phyloP scores from a whole-genome alignment of 176 grass and related monocot genomes.

The sorghum (Sorghum bicolor) region DNA sequence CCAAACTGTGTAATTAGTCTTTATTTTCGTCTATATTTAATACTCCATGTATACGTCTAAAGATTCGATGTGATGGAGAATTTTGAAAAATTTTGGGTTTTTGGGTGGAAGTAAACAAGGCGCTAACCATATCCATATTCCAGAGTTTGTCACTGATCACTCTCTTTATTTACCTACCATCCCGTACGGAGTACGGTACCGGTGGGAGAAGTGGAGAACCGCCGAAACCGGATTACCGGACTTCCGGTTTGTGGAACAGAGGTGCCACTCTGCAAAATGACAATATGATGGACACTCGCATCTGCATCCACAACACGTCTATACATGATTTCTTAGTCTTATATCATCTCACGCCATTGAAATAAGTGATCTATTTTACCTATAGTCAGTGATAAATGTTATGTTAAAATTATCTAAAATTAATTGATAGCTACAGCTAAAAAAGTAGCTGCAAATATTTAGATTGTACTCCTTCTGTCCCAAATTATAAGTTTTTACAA shows the following conservation, averaged over 20 bases:
- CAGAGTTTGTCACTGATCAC: neutral
- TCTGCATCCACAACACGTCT: neutral
- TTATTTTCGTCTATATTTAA: no score
- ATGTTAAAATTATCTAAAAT: no score
- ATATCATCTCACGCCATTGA: neutral
- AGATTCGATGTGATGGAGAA: no score
- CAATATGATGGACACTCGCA: neutral
- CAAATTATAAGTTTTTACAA: no score
- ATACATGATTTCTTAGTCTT: neutral
- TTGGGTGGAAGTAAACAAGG: no score
- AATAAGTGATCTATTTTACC: neutral
- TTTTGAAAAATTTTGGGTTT: no score
- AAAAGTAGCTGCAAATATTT: no score
- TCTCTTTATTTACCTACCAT: neutral
- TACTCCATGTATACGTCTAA: no score
- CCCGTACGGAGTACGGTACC: neutral
- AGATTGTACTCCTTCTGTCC: no score
- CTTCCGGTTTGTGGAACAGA: neutral
- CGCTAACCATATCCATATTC: neutral
- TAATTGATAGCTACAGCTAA: no score
- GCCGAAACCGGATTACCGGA: neutral
- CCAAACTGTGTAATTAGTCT: no score
- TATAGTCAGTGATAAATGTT: no score
- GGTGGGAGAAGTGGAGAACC: neutral
- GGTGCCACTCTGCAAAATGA: neutral